These are phyloP conservation scores for Pharnaceum exiguum DNA, from an alignment of 148 eudicot genomes.

Conservation along the genomic window DNA sequence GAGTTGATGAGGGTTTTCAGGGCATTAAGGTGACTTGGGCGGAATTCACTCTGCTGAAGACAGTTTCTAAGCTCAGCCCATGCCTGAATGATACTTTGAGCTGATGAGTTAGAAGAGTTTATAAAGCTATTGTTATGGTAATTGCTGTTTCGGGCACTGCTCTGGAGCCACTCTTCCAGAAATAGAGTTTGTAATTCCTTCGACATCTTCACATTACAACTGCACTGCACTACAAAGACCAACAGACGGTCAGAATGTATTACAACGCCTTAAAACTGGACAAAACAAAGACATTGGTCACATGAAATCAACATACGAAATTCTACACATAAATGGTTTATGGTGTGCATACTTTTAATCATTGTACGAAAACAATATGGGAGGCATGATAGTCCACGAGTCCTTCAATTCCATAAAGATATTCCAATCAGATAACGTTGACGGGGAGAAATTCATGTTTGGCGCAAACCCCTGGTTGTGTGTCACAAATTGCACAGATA, in stretches of 20 bases:
- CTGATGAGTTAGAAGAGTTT: constrained; percentile 40
- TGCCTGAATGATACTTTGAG: constrained; percentile 77
- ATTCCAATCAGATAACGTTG: too few relatives aligned
- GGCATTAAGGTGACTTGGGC: constrained; percentile 43
- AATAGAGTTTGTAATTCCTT: constrained; percentile 51
- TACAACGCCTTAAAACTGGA: too few relatives aligned
- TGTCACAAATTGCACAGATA: too few relatives aligned
- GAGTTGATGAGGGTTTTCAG: constrained; percentile 46
- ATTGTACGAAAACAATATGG: too few relatives aligned
- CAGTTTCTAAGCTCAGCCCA: constrained; percentile 91
- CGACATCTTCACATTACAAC: constrained; percentile 40
- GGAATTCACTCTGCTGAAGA: constrained; percentile 43
- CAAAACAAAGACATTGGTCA: too few relatives aligned
- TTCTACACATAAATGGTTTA: too few relatives aligned
- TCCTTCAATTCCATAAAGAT: too few relatives aligned
- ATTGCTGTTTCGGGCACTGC: constrained; percentile 25
- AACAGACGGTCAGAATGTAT: neutral
- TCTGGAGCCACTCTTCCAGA: constrained; percentile 84
- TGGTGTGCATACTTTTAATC: too few relatives aligned
- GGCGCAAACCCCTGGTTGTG: too few relatives aligned
- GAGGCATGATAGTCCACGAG: too few relatives aligned
- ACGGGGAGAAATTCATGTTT: too few relatives aligned
- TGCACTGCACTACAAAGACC: neutral
- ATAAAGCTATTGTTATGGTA: constrained; percentile 20
- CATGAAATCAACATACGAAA: too few relatives aligned